Conservation (phyloP, 1,284 basidiomycete genomes). For the Papiliotrema flavescens region DNA sequence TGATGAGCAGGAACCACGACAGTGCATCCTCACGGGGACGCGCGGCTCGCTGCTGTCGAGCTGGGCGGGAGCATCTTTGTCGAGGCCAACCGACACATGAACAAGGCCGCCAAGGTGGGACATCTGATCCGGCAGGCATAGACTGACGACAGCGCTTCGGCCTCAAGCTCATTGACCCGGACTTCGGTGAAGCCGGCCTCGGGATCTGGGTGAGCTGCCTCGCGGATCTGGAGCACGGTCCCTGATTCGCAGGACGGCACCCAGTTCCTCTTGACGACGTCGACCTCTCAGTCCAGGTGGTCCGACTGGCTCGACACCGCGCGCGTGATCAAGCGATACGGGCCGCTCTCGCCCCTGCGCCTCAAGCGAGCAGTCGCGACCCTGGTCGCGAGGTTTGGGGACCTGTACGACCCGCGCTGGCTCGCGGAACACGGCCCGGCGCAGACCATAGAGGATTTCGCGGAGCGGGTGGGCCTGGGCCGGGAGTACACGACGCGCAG, state of each 20-base stretch:
- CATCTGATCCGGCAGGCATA: constrained; percentile 57
- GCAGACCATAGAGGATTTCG: constrained; percentile 33
- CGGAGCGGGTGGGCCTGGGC: constrained; percentile 32
- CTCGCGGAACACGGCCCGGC: constrained; percentile 29
- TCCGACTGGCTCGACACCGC: constrained; percentile 66
- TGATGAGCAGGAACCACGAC: constrained; percentile 59
- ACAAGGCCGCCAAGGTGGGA: constrained; percentile 74
- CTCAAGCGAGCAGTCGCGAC: constrained; percentile 50
- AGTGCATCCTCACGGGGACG: constrained; percentile 71
- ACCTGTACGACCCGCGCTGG: constrained; percentile 38
- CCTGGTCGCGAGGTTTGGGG: constrained; percentile 28
- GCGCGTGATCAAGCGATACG: constrained; percentile 77
- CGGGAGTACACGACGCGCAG: constrained; percentile 55
- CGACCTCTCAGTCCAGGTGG: constrained; percentile 44
- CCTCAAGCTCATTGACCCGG: constrained; percentile 59
- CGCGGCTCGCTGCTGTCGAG: constrained; percentile 61
- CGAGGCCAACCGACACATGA: constrained; percentile 71
- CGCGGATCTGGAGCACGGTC: neutral
- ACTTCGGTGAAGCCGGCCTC: constrained; percentile 34
- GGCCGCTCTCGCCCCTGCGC: constrained; percentile 62
- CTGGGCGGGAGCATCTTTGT: constrained; percentile 89
- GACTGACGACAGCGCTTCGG: constrained; percentile 60
- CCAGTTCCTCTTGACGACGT: constrained; percentile 61
- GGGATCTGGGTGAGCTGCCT: constrained; percentile 35
- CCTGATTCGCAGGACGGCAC: constrained; percentile 68